Conservation (phyloP, 805 yeast species). For the Tetrapisispora namnaoensis region DNA sequence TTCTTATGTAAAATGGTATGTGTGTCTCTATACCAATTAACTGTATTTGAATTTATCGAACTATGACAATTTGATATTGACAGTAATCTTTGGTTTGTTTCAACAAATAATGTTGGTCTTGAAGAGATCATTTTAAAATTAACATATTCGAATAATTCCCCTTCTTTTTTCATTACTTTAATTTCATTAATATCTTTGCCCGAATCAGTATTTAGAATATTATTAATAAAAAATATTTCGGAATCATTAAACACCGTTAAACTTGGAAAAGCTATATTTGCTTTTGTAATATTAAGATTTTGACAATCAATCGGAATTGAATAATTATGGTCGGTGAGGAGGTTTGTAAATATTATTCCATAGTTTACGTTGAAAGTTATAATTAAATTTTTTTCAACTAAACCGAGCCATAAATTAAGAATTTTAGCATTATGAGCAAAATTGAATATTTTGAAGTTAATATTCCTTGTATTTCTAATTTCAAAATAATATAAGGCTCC, state of each 20-base stretch:
- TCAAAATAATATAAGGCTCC: neutral
- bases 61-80: neutral
- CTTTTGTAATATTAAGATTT: neutral
- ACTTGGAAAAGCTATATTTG: constrained; percentile 6
- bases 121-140: neutral
- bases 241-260: constrained; percentile 3
- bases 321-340: neutral
- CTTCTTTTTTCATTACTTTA: constrained; percentile 1
- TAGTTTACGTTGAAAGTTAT: neutral
- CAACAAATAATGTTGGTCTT: neutral
- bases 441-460: neutral
- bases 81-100: constrained; percentile 5
- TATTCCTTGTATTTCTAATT: too few relatives aligned
- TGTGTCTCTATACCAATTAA: constrained; percentile 3
- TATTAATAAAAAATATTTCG: constrained; percentile 4
- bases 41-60: neutral
- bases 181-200: neutral
- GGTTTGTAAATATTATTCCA: constrained; percentile 1
- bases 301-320: neutral
- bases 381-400: neutral
- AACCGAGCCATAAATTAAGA: neutral
- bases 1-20: constrained; percentile 3
- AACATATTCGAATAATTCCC: neutral
- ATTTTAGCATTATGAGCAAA: neutral
- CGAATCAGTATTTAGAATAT: constrained; percentile 1